These are phyloP conservation scores for Paramecium tetraurelia DNA, from an alignment of 73 alveolate genomes.

Conservation along the genomic window DNA sequence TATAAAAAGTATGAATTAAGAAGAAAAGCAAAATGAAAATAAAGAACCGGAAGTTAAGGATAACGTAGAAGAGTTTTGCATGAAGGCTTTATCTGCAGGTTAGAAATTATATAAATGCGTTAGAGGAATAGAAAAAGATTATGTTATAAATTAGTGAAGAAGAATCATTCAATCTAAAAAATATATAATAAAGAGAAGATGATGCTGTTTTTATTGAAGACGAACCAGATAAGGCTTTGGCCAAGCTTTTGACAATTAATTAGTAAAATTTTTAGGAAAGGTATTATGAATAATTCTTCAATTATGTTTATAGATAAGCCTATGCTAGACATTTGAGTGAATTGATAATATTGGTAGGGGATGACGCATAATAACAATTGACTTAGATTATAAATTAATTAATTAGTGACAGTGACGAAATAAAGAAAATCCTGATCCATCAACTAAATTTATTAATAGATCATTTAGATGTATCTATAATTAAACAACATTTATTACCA, in stretches of 20 bases:
- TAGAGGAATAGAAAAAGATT: conserved; percentile 35
- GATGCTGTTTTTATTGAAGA: conserved; percentile 39
- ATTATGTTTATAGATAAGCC: not conserved
- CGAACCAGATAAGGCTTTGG: conserved; percentile 29
- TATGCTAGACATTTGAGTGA: conserved; percentile 19
- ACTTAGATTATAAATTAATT: not conserved
- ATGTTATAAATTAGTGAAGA: not conserved
- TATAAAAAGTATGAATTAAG: not conserved
- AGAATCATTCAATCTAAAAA: not conserved
- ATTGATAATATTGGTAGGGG: not conserved
- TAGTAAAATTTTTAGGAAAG: not conserved
- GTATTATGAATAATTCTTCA: not conserved
- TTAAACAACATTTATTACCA: not conserved
- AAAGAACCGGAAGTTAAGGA: conserved; percentile 17
- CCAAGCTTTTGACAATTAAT: not conserved
- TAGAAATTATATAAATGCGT: not conserved
- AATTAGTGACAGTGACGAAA: not conserved
- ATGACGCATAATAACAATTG: not conserved
- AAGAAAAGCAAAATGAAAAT: not conserved
- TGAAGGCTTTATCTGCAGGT: conserved; percentile 23
- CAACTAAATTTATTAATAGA: not conserved
- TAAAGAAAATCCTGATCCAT: not conserved
- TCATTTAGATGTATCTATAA: not conserved
- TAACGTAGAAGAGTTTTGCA: conserved; percentile 40
- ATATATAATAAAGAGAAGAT: not conserved